These are phyloP conservation scores for Sphaerulina vaccinii DNA, from an alignment of 2,329 filamentous ascomycete genomes.

Conservation along the genomic window DNA sequence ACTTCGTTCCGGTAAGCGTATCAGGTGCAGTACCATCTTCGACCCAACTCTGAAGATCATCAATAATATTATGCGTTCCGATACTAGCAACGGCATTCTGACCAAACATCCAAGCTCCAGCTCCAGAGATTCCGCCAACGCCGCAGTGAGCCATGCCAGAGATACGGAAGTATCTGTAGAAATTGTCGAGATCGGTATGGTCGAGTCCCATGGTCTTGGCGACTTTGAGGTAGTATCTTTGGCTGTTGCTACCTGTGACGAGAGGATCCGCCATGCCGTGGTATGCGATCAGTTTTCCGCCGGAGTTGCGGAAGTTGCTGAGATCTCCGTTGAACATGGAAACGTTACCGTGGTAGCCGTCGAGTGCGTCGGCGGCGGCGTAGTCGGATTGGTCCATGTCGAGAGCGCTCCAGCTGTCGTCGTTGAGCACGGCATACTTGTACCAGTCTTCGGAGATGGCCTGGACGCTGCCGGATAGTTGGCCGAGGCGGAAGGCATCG, in stretches of 20 bases:
- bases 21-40: slow-evolving; percentile 35
- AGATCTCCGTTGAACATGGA: slow-evolving; percentile 41
- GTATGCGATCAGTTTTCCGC: slow-evolving; percentile 48
- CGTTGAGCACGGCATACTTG: slow-evolving; percentile 50
- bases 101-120: slow-evolving; percentile 46
- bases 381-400: slow-evolving; percentile 45
- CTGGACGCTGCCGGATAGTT: slow-evolving; percentile 46
- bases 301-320: slow-evolving; percentile 40
- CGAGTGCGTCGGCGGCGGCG: slow-evolving; percentile 37
- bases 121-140: slow-evolving; percentile 42
- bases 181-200: slow-evolving; percentile 41
- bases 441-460: slow-evolving; percentile 51
- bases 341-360: slow-evolving; percentile 46
- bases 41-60: slow-evolving; percentile 45
- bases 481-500: slow-evolving; percentile 38
- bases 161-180: slow-evolving; percentile 52
- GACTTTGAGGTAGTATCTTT: slow-evolving; percentile 52
- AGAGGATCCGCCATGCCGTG: slow-evolving; percentile 46
- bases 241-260: slow-evolving; percentile 47
- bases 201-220: slow-evolving; percentile 39
- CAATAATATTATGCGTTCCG: slow-evolving; percentile 48
- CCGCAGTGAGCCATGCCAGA: slow-evolving; percentile 55
- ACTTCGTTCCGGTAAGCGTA: slow-evolving; percentile 46
- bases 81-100: slow-evolving; percentile 32
- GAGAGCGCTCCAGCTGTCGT: slow-evolving; percentile 43